Evolutionary conservation across 2,329 filamentous ascomycete species (phyloP), one percentile per base, ranked within the genome.

Genomic region (Cephalotrichum gorgonifer): DNA sequence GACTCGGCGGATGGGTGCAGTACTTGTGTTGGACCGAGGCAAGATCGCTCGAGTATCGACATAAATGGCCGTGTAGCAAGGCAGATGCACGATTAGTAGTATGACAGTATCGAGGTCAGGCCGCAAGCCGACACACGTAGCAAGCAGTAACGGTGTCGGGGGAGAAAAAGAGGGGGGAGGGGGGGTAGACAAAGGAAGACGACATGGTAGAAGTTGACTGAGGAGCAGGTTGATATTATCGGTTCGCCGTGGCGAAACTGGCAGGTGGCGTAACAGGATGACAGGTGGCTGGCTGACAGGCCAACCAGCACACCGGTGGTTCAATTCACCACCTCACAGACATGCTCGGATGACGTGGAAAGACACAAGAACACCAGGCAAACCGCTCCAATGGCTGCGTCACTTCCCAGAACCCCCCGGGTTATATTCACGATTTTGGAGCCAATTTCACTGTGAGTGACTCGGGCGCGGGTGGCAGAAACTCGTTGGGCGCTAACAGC

Each of bases 351-450:
- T n/a, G n/a, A n/a, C n/a, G n/a, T n/a, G n/a, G n/a, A n/a, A n/a
- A n/a, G n/a, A n/a, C n/a, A n/a, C n/a, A n/a, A n/a, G n/a, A n/a
- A 47, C 44, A 52, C 45, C 44, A 50, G 38, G 25, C 5, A 31
- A 43, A 12, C 11, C 17, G 23, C 9, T 15, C 31, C 42, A 17
- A 84, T 84, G 81, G 70, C 79, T 11, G 73, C 80, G 26, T 73
- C 76, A 53, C 71, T 88, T 22, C 83, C 84, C 2, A 59, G 71
- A 3, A 70, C 86, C 57, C 84, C 84, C 12, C 73, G 81, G 52
- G 61, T 84, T 44, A 68, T 86, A 44, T 86, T 88, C 55, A 84
- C 80, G 27, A 62, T 86, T 48, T 60, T 86, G 39, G 84, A 88
- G 63, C 84, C 84, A 28, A 68, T 86, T 51, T 82, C 81, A 20